Base-by-base conservation (phyloP, 371 early-diverging fungal genomes). In the Rhizopus arrhizus region DNA sequence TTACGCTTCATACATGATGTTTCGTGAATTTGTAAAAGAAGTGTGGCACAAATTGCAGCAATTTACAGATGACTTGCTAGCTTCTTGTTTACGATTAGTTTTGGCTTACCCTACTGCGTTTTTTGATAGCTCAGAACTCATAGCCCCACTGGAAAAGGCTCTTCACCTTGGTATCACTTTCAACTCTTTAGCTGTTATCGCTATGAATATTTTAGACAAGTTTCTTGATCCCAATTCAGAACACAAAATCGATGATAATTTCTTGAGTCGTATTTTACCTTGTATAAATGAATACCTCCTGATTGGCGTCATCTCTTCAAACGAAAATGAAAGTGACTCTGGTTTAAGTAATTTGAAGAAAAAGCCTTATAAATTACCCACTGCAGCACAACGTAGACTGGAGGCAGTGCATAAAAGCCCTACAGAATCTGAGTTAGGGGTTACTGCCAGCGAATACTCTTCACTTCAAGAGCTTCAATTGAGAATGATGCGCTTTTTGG, bases 31-130 rank as follows among this genome's bases (percentile, higher is more conserved):
- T 52, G 53, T 90, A 31, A 66, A 71, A 15, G 85, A 88, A 48
- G 84, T 89, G 22, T 75, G 84, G 55, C 78, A 86, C 29, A 72
- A 84, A 16, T 73, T 89, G 48, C 78, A 85, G 28, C 86, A 84
- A 59, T 91, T 83, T 72, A 90, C 90, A 63, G 92, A 91, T 51
- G 93, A 93, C 36, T 73, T 93, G 10, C 69, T 91, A 12, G 87
- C 84, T 0, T 79, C 89, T 0, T 89, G 91, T 56, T 67, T 93
- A 36, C 74, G 78, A 22, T 60, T 90, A 9, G 74, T 92, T 2
- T 80, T 93, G 2, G 72, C 84, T 0, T 75, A 75, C 36, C 91
- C 91, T 0, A 34, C 71, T 2, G 85, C 85, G 3, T 82, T 93
- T 35, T 74, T 87, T 40, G 71, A 77, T 42, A 57, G 86, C 0